Evolutionary conservation across 2,329 filamentous ascomycete species (phyloP).

Genomic region (Hirsutella thompsonii): DNA sequence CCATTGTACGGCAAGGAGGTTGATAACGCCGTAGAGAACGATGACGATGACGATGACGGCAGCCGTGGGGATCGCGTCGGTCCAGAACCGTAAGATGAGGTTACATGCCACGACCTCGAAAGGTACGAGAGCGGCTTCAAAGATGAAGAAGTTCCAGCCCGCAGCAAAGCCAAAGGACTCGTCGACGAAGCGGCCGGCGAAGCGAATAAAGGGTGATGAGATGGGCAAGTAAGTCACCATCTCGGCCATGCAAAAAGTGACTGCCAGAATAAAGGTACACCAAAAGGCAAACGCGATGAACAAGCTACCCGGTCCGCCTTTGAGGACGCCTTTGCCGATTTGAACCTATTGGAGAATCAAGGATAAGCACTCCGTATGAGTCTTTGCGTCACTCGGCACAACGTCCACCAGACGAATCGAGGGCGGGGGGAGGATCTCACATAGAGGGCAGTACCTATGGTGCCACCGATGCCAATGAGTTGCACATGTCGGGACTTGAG

Average conservation of each 20-base stretch:
- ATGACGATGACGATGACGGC: slow-evolving; percentile 45
- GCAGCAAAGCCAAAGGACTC: slow-evolving; percentile 62
- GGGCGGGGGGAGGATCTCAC: slow-evolving; percentile 19
- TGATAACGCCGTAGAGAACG: slow-evolving; percentile 40
- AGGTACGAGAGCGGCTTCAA: slow-evolving; percentile 53
- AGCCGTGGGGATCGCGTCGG: slow-evolving; percentile 42
- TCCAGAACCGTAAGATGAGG: slow-evolving; percentile 51
- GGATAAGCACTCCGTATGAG: slow-evolving; percentile 1
- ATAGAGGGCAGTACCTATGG: slow-evolving; percentile 49
- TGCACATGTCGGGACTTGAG: slow-evolving; percentile 46
- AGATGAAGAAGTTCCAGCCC: slow-evolving; percentile 64
- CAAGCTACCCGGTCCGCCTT: slow-evolving; percentile 45
- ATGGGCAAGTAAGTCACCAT: slow-evolving; percentile 70
- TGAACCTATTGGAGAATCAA: slow-evolving; percentile 23
- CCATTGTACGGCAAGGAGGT: slow-evolving; percentile 59
- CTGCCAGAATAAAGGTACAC: slow-evolving; percentile 47
- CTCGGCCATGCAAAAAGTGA: slow-evolving; percentile 53
- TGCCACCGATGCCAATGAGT: slow-evolving; percentile 49
- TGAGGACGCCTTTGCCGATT: slow-evolving; percentile 44
- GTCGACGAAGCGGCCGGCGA: slow-evolving; percentile 63
- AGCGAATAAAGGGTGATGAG: slow-evolving; percentile 66
- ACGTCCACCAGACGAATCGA: neutral
- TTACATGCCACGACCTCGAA: slow-evolving; percentile 57
- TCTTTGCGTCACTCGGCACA: no score
- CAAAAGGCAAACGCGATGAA: slow-evolving; percentile 49